phyloP scores from a whole-genome alignment of 2,329 filamentous ascomycete genomes.

The Cordyceps militaris region DNA sequence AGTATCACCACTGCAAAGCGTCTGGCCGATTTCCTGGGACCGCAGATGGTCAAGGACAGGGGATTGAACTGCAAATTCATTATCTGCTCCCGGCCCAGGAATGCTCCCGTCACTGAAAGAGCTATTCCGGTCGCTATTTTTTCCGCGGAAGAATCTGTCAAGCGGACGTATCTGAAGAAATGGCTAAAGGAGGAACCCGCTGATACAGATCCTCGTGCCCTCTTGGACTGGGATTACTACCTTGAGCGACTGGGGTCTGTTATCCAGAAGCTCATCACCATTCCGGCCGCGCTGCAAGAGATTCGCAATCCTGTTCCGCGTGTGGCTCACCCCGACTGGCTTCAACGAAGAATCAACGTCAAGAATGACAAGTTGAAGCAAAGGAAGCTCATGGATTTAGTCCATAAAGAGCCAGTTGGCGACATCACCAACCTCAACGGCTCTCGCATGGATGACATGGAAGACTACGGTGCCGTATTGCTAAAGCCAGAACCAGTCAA shows the following conservation, averaged over 20 bases:
- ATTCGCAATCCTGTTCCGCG: slow-evolving; percentile 89
- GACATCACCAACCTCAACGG: slow-evolving; percentile 63
- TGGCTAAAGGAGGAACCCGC: slow-evolving; percentile 92
- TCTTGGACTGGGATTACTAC: slow-evolving; percentile 98
- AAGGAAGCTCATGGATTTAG: slow-evolving; percentile 95
- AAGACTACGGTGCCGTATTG: slow-evolving; percentile 69
- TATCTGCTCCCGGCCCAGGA: slow-evolving; percentile 79
- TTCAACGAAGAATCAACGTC: slow-evolving; percentile 84
- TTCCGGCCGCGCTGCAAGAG: slow-evolving; percentile 92
- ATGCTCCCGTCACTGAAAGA: slow-evolving; percentile 87
- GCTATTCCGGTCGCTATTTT: slow-evolving; percentile 96
- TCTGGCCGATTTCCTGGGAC: slow-evolving; percentile 89
- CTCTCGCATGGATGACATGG: slow-evolving; percentile 58
- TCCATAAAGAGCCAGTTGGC: slow-evolving; percentile 61
- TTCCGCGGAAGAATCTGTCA: slow-evolving; percentile 82
- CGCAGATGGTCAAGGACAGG: slow-evolving; percentile 99
- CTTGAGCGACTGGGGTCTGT: slow-evolving; percentile 91
- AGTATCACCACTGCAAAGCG: slow-evolving; percentile 98
- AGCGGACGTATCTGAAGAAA: slow-evolving; percentile 83
- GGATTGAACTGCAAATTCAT: slow-evolving; percentile 99
- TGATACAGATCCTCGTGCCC: slow-evolving; percentile 80
- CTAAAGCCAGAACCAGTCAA: slow-evolving; percentile 56
- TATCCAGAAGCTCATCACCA: slow-evolving; percentile 98
- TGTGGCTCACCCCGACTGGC: slow-evolving; percentile 92
- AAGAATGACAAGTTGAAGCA: slow-evolving; percentile 98